Evolutionary conservation across 2,329 filamentous ascomycete genomes (phyloP).

Genomic region (Exophiala viscosa): DNA sequence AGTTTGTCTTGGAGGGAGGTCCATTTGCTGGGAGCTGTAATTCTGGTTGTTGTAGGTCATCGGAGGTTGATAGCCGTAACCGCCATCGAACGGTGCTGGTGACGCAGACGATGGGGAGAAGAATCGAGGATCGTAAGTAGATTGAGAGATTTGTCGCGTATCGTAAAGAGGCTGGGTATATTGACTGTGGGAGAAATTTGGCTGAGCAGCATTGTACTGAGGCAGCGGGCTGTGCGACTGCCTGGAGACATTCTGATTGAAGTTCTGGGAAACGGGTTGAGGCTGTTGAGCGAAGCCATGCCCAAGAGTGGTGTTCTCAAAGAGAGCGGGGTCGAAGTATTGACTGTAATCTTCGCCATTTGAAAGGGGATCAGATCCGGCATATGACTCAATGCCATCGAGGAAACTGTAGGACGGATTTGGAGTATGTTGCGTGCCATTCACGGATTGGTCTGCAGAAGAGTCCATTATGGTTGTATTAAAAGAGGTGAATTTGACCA

Average conservation of each 20-base stretch:
- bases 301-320: constrained; percentile 21
- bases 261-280: constrained; percentile 20
- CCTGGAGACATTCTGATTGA: constrained; percentile 18
- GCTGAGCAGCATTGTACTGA: constrained; percentile 21
- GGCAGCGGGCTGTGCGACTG: constrained; percentile 25
- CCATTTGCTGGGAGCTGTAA: constrained; percentile 19
- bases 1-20: constrained; percentile 18
- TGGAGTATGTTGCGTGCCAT: constrained; percentile 16
- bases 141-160: constrained; percentile 15
- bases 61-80: constrained; percentile 17
- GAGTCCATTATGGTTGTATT: constrained; percentile 15
- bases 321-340: constrained; percentile 27
- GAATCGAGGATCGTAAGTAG: constrained; percentile 22
- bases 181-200: constrained; percentile 14
- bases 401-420: constrained; percentile 18
- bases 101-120: constrained; percentile 21
- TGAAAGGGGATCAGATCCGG: constrained; percentile 4
- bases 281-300: constrained; percentile 20
- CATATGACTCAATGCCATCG: constrained; percentile 19
- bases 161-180: constrained; percentile 24
- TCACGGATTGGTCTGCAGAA: constrained; percentile 14
- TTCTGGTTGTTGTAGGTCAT: constrained; percentile 19
- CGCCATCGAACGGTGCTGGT: constrained; percentile 17
- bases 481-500: too few species aligned
- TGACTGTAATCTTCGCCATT: constrained; percentile 23